Conservation (phyloP, 768 basidiomycete genomes). For the Mycena haematopus region DNA sequence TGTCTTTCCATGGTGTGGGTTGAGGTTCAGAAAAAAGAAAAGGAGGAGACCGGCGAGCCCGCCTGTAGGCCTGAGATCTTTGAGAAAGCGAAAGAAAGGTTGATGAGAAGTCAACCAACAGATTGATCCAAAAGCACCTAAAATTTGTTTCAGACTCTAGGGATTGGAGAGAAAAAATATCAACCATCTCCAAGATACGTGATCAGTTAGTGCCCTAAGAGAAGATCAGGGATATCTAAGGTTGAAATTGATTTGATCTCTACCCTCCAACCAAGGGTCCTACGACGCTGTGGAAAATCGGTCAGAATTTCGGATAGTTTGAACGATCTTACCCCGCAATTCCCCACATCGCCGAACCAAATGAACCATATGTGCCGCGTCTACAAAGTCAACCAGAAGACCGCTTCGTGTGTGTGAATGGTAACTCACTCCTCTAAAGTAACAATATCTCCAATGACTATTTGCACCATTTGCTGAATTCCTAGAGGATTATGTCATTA, state of each 20-base stretch:
- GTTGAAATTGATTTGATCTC: neutral
- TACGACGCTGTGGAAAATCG: constrained; percentile 53
- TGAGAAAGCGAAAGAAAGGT: neutral
- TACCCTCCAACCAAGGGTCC: constrained; percentile 83
- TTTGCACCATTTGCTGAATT: constrained; percentile 51
- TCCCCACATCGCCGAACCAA: constrained; percentile 81
- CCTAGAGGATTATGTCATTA: constrained; percentile 8
- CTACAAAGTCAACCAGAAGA: constrained; percentile 38
- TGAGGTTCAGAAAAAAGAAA: constrained; percentile 78
- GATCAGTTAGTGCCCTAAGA: constrained; percentile 69
- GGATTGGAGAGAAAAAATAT: neutral
- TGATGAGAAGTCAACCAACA: constrained; percentile 46
- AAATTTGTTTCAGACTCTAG: neutral
- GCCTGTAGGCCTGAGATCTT: constrained; percentile 65
- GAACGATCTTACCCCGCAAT: constrained; percentile 48
- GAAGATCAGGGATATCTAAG: neutral
- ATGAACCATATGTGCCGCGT: constrained; percentile 79
- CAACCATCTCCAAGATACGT: constrained; percentile 77
- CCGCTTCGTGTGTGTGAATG: neutral
- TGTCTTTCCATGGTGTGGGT: constrained; percentile 68
- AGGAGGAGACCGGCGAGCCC: constrained; percentile 66
- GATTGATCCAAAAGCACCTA: constrained; percentile 78
- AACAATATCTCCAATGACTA: constrained; percentile 84
- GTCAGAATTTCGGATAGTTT: neutral
- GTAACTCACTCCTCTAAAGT: constrained; percentile 71